Evolutionary conservation across 805 yeast species (phyloP).

Genomic region (Ogataea thermomethanolica): DNA sequence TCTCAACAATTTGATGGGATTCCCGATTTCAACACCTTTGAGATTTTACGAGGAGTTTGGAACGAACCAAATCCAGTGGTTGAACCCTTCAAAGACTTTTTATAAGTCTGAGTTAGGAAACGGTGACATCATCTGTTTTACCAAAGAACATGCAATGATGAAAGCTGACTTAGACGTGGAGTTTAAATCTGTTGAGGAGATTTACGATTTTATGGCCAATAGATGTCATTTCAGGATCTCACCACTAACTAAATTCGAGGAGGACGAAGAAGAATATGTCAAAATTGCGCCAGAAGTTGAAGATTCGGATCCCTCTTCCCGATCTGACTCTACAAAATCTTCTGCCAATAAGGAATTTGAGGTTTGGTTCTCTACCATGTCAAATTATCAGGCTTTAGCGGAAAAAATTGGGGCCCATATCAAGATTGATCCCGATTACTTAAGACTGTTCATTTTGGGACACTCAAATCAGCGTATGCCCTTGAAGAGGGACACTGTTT

Average conservation of each 20-base stretch:
- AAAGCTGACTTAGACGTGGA: conserved; percentile 6
- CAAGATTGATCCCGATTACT: conserved; percentile 51
- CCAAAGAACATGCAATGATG: conserved; percentile 18
- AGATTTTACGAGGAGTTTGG: conserved; percentile 60
- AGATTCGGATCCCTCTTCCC: conserved; percentile 13
- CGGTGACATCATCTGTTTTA: conserved; percentile 61
- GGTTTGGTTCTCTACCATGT: conserved; percentile 66
- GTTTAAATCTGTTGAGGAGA: conserved; percentile 39
- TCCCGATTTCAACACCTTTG: conserved; percentile 33
- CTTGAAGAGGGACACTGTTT: conserved; percentile 36
- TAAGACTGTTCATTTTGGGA: conserved; percentile 63
- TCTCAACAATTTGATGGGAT: conserved; percentile 41
- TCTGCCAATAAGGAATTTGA: conserved; percentile 36
- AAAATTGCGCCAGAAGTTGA: conserved; percentile 35
- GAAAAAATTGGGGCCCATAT: conserved; percentile 54
- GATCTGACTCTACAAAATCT: conserved; percentile 13
- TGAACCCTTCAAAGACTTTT: conserved; percentile 41
- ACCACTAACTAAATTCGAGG: conserved; percentile 39
- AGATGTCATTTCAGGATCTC: conserved; percentile 57
- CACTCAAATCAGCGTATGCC: conserved; percentile 58
- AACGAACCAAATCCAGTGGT: conserved; percentile 45
- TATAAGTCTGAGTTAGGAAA: conserved; percentile 55
- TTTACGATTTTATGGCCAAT: conserved; percentile 53
- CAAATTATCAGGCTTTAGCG: conserved; percentile 58
- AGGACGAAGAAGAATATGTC: conserved; percentile 49